Evolutionary conservation across 345 rosid genomes (phyloP).

Genomic region (Camelina hispida): DNA sequence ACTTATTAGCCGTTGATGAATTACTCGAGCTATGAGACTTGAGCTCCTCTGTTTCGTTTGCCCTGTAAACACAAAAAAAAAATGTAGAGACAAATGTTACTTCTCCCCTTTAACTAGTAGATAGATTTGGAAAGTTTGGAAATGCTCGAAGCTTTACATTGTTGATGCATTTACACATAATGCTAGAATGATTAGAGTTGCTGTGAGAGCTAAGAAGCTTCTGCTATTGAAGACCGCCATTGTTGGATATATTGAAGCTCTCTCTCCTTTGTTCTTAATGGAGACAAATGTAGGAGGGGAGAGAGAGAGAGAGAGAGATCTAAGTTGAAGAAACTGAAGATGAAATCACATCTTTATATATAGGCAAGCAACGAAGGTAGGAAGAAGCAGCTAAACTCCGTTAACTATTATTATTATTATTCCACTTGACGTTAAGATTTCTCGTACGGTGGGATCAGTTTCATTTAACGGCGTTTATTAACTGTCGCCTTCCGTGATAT

Average conservation of each 20-base stretch:
- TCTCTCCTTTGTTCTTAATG: slow-evolving; percentile 24
- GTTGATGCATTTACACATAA: slow-evolving; percentile 49
- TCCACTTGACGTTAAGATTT: slow-evolving; percentile 17
- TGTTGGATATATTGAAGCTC: slow-evolving; percentile 30
- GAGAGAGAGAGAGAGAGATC: slow-evolving; percentile 28
- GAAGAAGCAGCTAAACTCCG: slow-evolving; percentile 38
- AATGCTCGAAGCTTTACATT: slow-evolving; percentile 20
- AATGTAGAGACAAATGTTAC: slow-evolving; percentile 14
- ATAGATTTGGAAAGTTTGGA: not conserved
- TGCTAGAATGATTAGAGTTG: slow-evolving; percentile 47
- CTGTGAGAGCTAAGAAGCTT: slow-evolving; percentile 44
- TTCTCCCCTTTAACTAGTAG: not conserved
- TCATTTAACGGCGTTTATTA: slow-evolving; percentile 26
- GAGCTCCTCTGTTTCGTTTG: slow-evolving; percentile 41
- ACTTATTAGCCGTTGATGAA: slow-evolving; percentile 40
- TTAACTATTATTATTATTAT: slow-evolving; percentile 16
- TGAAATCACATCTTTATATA: not conserved
- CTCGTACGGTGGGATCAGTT: slow-evolving; percentile 16
- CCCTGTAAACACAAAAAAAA: slow-evolving; percentile 24
- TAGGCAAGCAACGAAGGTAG: slow-evolving; percentile 38
- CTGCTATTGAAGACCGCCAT: slow-evolving; percentile 53
- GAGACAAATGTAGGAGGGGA: slow-evolving; percentile 4
- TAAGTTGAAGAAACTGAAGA: slow-evolving; percentile 38
- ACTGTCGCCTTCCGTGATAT: slow-evolving; percentile 27
- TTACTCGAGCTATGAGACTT: slow-evolving; percentile 31